Evolutionary conservation across 306 rosid species (phyloP).

Genomic region (Styphnolobium japonicum): DNA sequence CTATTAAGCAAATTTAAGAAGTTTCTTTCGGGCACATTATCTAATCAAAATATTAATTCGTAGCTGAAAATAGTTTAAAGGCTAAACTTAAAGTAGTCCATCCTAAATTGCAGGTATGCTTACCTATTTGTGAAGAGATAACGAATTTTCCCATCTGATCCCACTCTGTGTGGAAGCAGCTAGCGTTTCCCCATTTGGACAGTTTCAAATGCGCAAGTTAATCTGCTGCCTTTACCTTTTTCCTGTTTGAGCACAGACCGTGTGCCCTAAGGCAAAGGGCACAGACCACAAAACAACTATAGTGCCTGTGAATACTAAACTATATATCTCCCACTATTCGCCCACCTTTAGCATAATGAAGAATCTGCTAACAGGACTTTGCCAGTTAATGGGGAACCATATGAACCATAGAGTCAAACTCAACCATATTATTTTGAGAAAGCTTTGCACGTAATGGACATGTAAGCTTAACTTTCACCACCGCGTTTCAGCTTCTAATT

Average conservation of each 20-base stretch:
- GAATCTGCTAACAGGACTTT: slow-evolving; percentile 28
- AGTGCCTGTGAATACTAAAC: not conserved
- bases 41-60: slow-evolving; percentile 16
- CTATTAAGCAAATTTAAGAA: slow-evolving; percentile 27
- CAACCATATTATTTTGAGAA: slow-evolving; percentile 37
- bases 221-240: slow-evolving; percentile 26
- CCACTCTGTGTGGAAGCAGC: not conserved
- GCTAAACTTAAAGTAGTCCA: slow-evolving; percentile 13
- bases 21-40: not conserved
- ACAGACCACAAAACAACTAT: slow-evolving; percentile 13
- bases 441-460: slow-evolving; percentile 23
- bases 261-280: slow-evolving; percentile 41
- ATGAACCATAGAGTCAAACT: slow-evolving; percentile 3
- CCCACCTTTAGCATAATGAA: slow-evolving; percentile 27
- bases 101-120: slow-evolving; percentile 10
- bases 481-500: slow-evolving; percentile 1
- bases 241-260: slow-evolving; percentile 19
- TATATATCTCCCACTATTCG: not conserved
- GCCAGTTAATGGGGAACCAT: slow-evolving; percentile 36
- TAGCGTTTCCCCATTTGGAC: slow-evolving; percentile 31
- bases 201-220: slow-evolving; percentile 30
- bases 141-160: slow-evolving; percentile 6
- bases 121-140: slow-evolving; percentile 18
- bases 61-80: slow-evolving; percentile 25
- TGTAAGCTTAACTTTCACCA: slow-evolving; percentile 20